These are phyloP conservation scores for Fusarium sp. DNA, from an alignment of 2,329 filamentous ascomycete genomes.

Conservation along the genomic window DNA sequence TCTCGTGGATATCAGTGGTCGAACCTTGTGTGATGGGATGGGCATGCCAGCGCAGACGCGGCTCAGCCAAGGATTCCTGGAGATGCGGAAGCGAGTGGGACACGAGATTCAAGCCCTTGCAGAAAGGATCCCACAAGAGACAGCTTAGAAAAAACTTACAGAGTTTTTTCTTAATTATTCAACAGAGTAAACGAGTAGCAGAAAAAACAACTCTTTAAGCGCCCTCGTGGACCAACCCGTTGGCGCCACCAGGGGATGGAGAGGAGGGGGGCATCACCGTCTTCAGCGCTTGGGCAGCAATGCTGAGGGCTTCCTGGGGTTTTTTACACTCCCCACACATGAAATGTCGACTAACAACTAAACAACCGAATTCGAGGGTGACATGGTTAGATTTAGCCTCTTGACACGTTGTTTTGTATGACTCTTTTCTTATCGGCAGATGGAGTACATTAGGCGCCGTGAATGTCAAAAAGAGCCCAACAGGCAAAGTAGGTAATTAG, in stretches of 20 bases:
- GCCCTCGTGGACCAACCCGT: constrained; percentile 34
- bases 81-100: constrained; percentile 15
- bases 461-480: not conserved
- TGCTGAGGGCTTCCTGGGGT: constrained; percentile 20
- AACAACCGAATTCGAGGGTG: constrained; percentile 2
- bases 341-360: constrained; percentile 3
- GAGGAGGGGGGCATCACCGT: constrained; percentile 31
- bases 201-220: constrained; percentile 24
- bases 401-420: constrained; percentile 38
- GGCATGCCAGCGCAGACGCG: constrained; percentile 32
- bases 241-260: constrained; percentile 13
- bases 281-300: constrained; percentile 34
- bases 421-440: constrained; percentile 22
- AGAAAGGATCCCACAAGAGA: constrained; percentile 9
- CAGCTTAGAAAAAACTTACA: not conserved
- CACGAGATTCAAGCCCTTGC: constrained; percentile 18
- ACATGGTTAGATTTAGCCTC: constrained; percentile 20
- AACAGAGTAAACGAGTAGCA: not conserved
- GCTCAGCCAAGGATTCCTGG: constrained; percentile 9
- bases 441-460: not conserved
- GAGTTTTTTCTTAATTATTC: not conserved
- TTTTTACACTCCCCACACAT: constrained; percentile 18
- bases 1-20: constrained; percentile 20
- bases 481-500: not conserved
- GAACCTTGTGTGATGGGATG: not conserved